Base-by-base conservation (phyloP, 2,329 filamentous ascomycete species). In the Diplodia scrobiculata region DNA sequence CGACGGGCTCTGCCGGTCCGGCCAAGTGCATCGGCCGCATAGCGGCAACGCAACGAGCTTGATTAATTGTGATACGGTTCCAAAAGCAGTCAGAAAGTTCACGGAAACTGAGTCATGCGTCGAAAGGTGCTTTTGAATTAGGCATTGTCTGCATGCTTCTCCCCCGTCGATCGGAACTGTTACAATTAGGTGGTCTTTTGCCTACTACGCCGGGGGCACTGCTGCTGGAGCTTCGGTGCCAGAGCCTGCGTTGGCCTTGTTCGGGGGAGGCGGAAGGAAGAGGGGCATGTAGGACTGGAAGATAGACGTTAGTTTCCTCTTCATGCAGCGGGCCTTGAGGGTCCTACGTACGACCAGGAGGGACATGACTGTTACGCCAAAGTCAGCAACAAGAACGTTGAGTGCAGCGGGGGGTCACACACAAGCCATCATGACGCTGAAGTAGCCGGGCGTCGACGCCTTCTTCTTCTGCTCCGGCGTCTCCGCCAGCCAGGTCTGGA, bases 391-490 rank as follows among this genome's bases (percentile, higher is more conserved):
- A 55, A 45, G 67, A n/a, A 32, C 21, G 27, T 63, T 19, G 52
- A 68, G 25, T 47, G 10, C 54, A 38, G 10, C 3, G 50, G 32
- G 36, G 65, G 41, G 34, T 13, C 55, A 84, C 88, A 73, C 82
- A 92, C 90, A 73, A 21, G 91, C 87, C 90, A 96, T 95, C 77
- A 88, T 84, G 66, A 95, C 87, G 66, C 87, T 88, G 78, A 95
- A 89, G 75, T 87, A 87, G 63, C 83, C 86, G 2, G 93, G 92
- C 5, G 91, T 93, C 53, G 83, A 80, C 29, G 86, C 79, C 67
- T 80, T 88, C 76, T 86, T 88, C 78, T 83, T 85, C 66, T 86
- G 78, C 67, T 89, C 87, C 72, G 87, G 84, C 72, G 88, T 89
- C 83, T 92, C 90, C 69, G 88, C 87, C 55, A 92, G 84, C 90